Conservation (phyloP, 805 yeast species). For the Kazachstania bromeliacearum region DNA sequence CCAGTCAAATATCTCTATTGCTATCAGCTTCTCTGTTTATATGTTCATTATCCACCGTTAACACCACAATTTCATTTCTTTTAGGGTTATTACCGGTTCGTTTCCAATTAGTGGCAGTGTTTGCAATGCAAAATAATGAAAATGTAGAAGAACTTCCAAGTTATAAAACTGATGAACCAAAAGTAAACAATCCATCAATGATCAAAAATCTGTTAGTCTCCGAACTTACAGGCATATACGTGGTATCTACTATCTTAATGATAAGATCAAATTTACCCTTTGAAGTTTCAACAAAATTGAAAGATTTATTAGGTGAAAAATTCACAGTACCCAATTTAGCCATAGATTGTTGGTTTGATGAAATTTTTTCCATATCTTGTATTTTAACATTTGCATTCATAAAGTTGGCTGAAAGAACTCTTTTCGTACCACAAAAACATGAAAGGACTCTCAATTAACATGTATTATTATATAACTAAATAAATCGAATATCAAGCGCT, state of each 20-base stretch:
- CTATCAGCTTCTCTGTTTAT: slow-evolving; percentile 51
- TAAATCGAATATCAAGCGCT: too few species aligned
- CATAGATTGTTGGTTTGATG: slow-evolving; percentile 36
- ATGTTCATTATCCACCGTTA: slow-evolving; percentile 57
- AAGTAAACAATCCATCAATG: slow-evolving; percentile 24
- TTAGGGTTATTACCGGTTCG: slow-evolving; percentile 31
- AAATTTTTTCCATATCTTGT: slow-evolving; percentile 29
- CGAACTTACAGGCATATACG: slow-evolving; percentile 33
- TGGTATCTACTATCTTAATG: slow-evolving; percentile 32
- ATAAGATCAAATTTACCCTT: slow-evolving; percentile 33
- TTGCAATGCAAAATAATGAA: slow-evolving; percentile 18
- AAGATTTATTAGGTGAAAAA: slow-evolving; percentile 26
- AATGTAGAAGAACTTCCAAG: slow-evolving; percentile 13
- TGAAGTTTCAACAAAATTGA: slow-evolving; percentile 26
- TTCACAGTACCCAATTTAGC: slow-evolving; percentile 22
- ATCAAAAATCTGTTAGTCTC: slow-evolving; percentile 33
- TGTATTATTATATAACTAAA: not conserved
- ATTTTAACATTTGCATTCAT: slow-evolving; percentile 23
- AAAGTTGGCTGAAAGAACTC: slow-evolving; percentile 20
- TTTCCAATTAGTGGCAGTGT: slow-evolving; percentile 24
- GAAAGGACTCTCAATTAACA: not conserved
- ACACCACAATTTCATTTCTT: slow-evolving; percentile 49
- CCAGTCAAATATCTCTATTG: slow-evolving; percentile 36
- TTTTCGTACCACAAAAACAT: not conserved
- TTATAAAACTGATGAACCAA: slow-evolving; percentile 2